Evolutionary conservation across 2,329 filamentous ascomycete species (phyloP).

Genomic region (Neospermospora avenae): DNA sequence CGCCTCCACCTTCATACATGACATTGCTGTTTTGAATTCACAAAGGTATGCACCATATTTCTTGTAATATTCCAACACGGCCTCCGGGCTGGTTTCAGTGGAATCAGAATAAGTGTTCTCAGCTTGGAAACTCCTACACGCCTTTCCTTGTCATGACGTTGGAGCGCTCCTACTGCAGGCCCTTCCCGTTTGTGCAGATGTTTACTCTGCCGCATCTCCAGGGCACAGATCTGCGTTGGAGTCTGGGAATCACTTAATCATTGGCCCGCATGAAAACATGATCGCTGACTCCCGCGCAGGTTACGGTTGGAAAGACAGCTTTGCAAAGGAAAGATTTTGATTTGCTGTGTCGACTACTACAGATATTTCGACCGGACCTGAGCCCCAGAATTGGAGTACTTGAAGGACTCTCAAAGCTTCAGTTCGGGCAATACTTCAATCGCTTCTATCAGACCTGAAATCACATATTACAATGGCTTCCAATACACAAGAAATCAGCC

Average conservation of each 20-base stretch:
- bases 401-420: background rate
- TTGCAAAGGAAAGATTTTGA: background rate
- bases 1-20: background rate
- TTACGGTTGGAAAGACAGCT: background rate
- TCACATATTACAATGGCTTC: background rate
- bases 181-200: background rate
- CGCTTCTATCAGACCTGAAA: background rate
- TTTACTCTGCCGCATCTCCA: background rate
- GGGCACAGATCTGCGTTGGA: background rate
- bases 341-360: background rate
- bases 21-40: background rate
- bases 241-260: background rate
- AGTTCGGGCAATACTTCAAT: background rate
- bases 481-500: background rate
- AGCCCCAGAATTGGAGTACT: background rate
- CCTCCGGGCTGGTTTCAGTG: background rate
- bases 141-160: background rate
- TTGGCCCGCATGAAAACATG: background rate
- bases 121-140: background rate
- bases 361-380: no score
- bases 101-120: background rate
- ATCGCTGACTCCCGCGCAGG: background rate
- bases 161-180: no score
- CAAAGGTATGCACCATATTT: no score
- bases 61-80: background rate